phyloP scores from a whole-genome alignment of 768 basidiomycete genomes.

The Hydnomerulius pinastri region DNA sequence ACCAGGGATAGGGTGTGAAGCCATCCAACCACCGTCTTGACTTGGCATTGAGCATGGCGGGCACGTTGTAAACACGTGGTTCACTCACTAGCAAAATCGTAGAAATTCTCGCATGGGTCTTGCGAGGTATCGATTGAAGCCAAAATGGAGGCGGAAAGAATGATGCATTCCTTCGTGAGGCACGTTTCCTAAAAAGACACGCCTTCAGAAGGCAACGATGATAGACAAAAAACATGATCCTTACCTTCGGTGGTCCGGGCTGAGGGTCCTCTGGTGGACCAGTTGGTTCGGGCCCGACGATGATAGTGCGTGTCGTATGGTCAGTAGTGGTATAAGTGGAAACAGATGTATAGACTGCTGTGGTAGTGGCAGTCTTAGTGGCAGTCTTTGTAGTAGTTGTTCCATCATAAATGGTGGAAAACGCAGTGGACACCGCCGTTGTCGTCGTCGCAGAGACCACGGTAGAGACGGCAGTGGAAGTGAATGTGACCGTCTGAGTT shows the following conservation, averaged over 20 bases:
- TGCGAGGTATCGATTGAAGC: conserved; percentile 75
- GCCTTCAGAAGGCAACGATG: conserved; percentile 5
- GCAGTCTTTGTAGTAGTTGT: conserved; percentile 43
- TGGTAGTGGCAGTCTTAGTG: conserved; percentile 40
- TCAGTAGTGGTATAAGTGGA: conserved; percentile 42
- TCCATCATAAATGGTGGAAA: conserved; percentile 35
- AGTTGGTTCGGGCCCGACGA: conserved; percentile 40
- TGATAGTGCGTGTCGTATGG: conserved; percentile 41
- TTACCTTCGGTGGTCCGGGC: conserved; percentile 58
- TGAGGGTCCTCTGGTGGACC: conserved; percentile 54
- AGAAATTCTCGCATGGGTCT: conserved; percentile 97
- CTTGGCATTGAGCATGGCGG: conserved; percentile 4
- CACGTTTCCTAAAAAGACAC: conserved; percentile 57
- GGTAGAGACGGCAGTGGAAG: conserved; percentile 32
- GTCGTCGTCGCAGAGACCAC: conserved; percentile 31
- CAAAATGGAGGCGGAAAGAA: conserved; percentile 80
- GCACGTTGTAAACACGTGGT: not conserved
- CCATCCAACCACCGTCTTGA: conserved; percentile 89
- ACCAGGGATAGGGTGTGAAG: conserved; percentile 79
- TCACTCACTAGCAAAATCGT: conserved; percentile 84
- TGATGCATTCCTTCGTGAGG: conserved; percentile 76
- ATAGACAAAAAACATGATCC: conserved; percentile 2
- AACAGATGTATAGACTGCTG: conserved; percentile 37
- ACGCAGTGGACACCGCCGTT: conserved; percentile 35
- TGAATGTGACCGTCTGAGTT: conserved; percentile 34